Evolutionary conservation across 1,284 basidiomycete species (phyloP).

Genomic region (Pyrrhoderma noxium): DNA sequence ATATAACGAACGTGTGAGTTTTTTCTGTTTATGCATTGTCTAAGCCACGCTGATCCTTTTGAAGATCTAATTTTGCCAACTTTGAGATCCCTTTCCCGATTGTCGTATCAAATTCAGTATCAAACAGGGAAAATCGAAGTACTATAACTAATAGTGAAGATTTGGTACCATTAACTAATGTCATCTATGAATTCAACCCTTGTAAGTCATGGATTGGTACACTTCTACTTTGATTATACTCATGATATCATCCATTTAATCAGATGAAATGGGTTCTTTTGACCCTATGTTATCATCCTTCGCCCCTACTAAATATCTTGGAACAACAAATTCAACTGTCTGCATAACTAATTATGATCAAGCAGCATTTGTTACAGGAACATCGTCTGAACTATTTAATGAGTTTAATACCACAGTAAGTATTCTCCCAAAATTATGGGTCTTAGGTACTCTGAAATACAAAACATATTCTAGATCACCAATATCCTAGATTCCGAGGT

Average conservation of each 20-base stretch:
- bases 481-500: slow-evolving; percentile 21
- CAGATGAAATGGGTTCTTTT: slow-evolving; percentile 39
- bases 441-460: not conserved
- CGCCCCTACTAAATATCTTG: slow-evolving; percentile 35
- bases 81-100: slow-evolving; percentile 35
- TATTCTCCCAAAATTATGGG: not conserved
- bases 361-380: slow-evolving; percentile 32
- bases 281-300: slow-evolving; percentile 40
- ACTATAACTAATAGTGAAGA: slow-evolving; percentile 23
- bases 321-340: slow-evolving; percentile 34
- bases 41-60: not conserved
- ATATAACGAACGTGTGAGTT: slow-evolving; percentile 28
- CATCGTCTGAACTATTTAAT: slow-evolving; percentile 38
- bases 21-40: not conserved
- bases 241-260: not conserved
- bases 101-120: slow-evolving; percentile 25
- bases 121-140: slow-evolving; percentile 9
- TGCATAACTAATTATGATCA: slow-evolving; percentile 48
- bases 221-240: not conserved
- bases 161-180: slow-evolving; percentile 31
- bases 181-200: slow-evolving; percentile 38
- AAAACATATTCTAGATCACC: slow-evolving; percentile 10
- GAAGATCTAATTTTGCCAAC: slow-evolving; percentile 28
- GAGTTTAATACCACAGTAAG: slow-evolving; percentile 30
- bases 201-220: slow-evolving; percentile 28